Evolutionary conservation across 306 rosid genomes (phyloP).

Genomic region (Corylus avellana): DNA sequence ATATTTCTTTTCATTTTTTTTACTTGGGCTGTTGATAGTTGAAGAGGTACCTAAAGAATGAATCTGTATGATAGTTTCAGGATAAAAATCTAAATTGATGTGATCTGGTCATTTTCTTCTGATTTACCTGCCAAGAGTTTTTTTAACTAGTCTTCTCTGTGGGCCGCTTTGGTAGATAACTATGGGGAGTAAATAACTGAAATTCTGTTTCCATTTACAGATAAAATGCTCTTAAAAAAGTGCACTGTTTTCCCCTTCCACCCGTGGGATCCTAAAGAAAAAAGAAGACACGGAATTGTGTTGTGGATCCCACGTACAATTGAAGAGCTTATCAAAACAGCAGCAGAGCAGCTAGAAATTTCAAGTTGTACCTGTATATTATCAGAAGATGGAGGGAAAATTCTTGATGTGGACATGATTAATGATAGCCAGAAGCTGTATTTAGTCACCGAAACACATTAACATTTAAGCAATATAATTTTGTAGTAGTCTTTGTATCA

Average conservation of each 20-base stretch:
- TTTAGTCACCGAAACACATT: slow-evolving; percentile 50
- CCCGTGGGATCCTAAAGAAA: slow-evolving; percentile 77
- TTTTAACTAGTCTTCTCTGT: not conserved
- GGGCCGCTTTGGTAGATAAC: slow-evolving; percentile 6
- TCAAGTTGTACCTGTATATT: slow-evolving; percentile 47
- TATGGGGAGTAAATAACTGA: not conserved
- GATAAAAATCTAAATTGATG: not conserved
- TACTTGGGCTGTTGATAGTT: not conserved
- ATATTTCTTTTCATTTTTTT: not conserved
- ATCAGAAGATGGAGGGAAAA: slow-evolving; percentile 90
- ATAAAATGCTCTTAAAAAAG: slow-evolving; percentile 57
- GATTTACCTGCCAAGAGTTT: slow-evolving; percentile 9
- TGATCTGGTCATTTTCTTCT: not conserved
- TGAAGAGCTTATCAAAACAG: slow-evolving; percentile 59
- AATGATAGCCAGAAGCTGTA: slow-evolving; percentile 77
- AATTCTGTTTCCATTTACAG: slow-evolving; percentile 43
- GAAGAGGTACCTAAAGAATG: not conserved
- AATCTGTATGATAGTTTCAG: not conserved
- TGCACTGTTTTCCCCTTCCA: slow-evolving; percentile 89
- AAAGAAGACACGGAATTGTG: slow-evolving; percentile 67
- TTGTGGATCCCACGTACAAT: slow-evolving; percentile 72
- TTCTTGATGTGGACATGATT: slow-evolving; percentile 65
- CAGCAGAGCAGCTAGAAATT: slow-evolving; percentile 52
- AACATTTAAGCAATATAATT: slow-evolving; percentile 10
- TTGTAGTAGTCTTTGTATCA: slow-evolving; percentile 1